Percentiles rank a stretch among this genome's conserved stretches.
These are phyloP conservation scores for Oidiodendron maius DNA, from an alignment of 495 filamentous ascomycete genomes.

Conservation along the genomic window DNA sequence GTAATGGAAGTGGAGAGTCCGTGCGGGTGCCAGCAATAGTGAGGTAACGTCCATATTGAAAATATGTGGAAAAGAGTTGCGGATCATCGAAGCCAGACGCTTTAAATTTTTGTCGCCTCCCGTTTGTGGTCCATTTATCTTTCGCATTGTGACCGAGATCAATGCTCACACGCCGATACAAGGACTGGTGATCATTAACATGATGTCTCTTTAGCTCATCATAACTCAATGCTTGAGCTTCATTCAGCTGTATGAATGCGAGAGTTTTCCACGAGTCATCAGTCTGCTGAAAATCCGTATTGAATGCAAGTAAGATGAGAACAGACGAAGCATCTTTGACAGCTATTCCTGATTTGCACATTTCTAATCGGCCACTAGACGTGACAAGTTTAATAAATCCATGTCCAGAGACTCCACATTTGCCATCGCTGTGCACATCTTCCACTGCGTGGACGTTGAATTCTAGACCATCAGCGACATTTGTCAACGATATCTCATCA, in stretches of 20 bases:
- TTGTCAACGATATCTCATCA: conserved; percentile 8
- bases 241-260: conserved; percentile 4
- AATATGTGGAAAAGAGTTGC: too few species aligned
- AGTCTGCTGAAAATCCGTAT: conserved; percentile 12
- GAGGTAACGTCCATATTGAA: conserved; percentile 12
- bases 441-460: conserved; percentile 14
- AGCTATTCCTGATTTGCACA: not conserved
- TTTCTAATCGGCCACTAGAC: conserved; percentile 2
- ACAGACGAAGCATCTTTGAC: conserved; percentile 8
- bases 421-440: conserved; percentile 15
- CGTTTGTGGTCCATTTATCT: too few species aligned
- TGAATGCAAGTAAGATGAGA: conserved; percentile 13
- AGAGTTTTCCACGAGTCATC: conserved; percentile 6
- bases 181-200: too few species aligned
- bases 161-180: too few species aligned
- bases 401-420: conserved; percentile 10
- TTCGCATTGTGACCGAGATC: too few species aligned
- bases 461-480: conserved; percentile 5
- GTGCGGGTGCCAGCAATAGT: conserved; percentile 13
- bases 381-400: conserved; percentile 7
- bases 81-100: too few species aligned
- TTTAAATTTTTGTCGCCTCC: too few species aligned
- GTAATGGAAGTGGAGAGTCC: conserved; percentile 11
- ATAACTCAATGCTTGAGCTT: conserved; percentile 2
- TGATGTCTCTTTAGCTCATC: conserved; percentile 8